Conservation (phyloP, 495 filamentous ascomycete species). For the Talaromyces borbonicus region DNA sequence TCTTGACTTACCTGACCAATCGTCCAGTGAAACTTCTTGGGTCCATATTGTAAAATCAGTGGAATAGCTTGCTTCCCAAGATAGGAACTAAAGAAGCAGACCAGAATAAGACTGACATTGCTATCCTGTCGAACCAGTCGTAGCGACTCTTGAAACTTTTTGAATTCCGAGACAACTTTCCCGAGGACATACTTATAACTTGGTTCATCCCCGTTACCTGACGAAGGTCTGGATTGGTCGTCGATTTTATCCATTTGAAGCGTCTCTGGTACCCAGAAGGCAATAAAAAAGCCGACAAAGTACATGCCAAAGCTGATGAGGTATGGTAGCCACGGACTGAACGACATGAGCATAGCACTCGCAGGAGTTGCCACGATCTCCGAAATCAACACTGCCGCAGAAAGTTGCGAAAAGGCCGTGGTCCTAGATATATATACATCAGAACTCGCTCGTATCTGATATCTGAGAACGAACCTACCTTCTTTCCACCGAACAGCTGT, state of each 20-base stretch:
- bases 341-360: slow-evolving; percentile 25
- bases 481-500: slow-evolving; percentile 22
- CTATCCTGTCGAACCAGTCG: background rate
- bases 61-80: background rate
- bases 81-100: background rate
- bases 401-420: slow-evolving; percentile 19
- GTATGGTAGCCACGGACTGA: slow-evolving; percentile 18
- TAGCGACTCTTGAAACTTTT: slow-evolving; percentile 19
- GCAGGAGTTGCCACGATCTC: slow-evolving; percentile 23
- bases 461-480: slow-evolving; percentile 11
- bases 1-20: background rate
- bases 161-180: background rate
- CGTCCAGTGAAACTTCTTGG: background rate
- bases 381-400: slow-evolving; percentile 14
- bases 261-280: slow-evolving; percentile 37
- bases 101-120: background rate
- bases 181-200: background rate
- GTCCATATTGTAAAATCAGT: slow-evolving; percentile 7
- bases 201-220: background rate
- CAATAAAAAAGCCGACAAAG: slow-evolving; percentile 16
- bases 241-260: slow-evolving; percentile 11
- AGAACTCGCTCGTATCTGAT: background rate
- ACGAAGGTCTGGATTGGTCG: background rate
- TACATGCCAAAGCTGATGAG: slow-evolving; percentile 18
- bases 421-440: slow-evolving; percentile 12